Conservation (phyloP, 2,329 filamentous ascomycete species). For the Nothophoma quercina region DNA sequence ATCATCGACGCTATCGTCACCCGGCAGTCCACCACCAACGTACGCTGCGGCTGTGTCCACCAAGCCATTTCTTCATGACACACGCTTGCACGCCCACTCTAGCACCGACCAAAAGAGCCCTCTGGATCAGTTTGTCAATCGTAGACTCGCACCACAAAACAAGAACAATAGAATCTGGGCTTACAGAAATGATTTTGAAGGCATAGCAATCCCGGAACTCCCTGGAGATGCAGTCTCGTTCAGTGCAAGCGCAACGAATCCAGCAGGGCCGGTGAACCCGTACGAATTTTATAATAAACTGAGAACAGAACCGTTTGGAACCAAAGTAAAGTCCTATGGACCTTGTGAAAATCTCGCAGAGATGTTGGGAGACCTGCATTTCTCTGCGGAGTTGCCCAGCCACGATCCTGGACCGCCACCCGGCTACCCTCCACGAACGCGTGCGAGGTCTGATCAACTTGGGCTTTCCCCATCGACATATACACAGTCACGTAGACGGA, state of each 20-base stretch:
- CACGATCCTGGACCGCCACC: slow-evolving; percentile 14
- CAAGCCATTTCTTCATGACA: background rate
- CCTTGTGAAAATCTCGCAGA: slow-evolving; percentile 7
- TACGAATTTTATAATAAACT: slow-evolving; percentile 15
- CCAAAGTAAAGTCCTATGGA: no score
- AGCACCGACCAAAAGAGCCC: background rate
- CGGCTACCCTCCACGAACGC: background rate
- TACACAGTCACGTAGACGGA: background rate
- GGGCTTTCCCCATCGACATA: background rate
- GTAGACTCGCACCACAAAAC: background rate
- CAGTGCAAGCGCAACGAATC: slow-evolving; percentile 31
- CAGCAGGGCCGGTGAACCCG: slow-evolving; percentile 28
- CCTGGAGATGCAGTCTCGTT: slow-evolving; percentile 19
- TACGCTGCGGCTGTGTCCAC: slow-evolving; percentile 1
- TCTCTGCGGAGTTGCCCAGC: slow-evolving; percentile 16
- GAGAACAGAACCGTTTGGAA: background rate
- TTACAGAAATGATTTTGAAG: background rate
- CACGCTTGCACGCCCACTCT: background rate
- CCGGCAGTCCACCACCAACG: slow-evolving; percentile 7
- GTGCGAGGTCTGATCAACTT: background rate
- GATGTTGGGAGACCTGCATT: slow-evolving; percentile 17
- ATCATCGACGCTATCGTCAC: background rate
- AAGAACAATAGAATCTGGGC: background rate
- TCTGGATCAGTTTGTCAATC: background rate
- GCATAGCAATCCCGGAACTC: slow-evolving; percentile 15